Evolutionary conservation across 2,329 filamentous ascomycete species (phyloP).

Genomic region (Exophiala lecanii-corni): DNA sequence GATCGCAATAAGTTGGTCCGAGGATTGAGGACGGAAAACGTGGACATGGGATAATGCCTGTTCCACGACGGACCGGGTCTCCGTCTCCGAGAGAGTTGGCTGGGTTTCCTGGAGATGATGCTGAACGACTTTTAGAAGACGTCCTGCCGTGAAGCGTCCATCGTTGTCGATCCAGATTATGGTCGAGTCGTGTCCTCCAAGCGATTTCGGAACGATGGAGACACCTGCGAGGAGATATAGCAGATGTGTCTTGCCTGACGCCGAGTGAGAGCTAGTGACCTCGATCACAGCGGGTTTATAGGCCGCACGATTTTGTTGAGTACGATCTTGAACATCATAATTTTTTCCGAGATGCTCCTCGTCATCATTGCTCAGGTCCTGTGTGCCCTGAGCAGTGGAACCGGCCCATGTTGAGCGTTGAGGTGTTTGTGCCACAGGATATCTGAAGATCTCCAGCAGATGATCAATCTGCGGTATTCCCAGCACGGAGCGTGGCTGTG

Average conservation of each 20-base stretch:
- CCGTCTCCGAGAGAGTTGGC: not conserved
- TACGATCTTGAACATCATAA: too few species aligned
- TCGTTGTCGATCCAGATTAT: constrained; percentile 56
- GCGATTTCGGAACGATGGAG: constrained; percentile 45
- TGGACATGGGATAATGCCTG: constrained; percentile 51
- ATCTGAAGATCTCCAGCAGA: constrained; percentile 36
- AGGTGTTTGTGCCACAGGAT: constrained; percentile 12
- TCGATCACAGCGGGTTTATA: constrained; percentile 45
- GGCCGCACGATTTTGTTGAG: too few species aligned
- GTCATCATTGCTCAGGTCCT: constrained; percentile 1
- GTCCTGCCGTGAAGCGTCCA: constrained; percentile 47
- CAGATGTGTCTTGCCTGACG: constrained; percentile 55
- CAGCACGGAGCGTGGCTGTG: constrained; percentile 29
- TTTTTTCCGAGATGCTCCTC: too few species aligned
- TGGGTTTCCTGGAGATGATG: constrained; percentile 21
- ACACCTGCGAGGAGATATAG: constrained; percentile 52
- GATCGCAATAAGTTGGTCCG: constrained; percentile 46
- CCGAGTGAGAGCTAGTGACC: constrained; percentile 48
- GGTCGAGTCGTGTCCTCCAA: constrained; percentile 44
- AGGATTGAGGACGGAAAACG: constrained; percentile 53
- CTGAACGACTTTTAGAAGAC: constrained; percentile 38
- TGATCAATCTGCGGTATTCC: constrained; percentile 46
- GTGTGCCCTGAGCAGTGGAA: constrained; percentile 1
- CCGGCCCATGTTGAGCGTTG: constrained; percentile 11
- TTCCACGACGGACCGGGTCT: not conserved